Evolutionary conservation across 768 basidiomycete species (phyloP), one percentile per base, ranked within the genome.

Genomic region (Omphalotus guepiniiformis): DNA sequence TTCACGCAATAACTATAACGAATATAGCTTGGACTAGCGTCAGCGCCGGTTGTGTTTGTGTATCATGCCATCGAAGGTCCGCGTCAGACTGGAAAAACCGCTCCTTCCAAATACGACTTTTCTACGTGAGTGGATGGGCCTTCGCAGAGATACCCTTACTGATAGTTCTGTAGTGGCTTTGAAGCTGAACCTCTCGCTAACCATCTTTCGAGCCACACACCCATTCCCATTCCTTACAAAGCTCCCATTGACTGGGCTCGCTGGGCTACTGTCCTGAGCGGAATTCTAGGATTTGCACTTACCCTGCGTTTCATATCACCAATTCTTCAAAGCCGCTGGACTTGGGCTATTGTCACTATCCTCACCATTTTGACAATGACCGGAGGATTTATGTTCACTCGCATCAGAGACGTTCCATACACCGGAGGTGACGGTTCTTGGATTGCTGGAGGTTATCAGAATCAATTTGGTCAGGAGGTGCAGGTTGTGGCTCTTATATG

Each of bases 381-480:
- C 18, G 83, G 86, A 7, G 96, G 96, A 6, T 88, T 82, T 72
- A 99, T 99, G 96, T 99, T 95, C 69, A 88, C 88, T 49, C 87
- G 85, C 53, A 99, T 99, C 56, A 84, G 95, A 52, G 76, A 75
- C 26, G 75, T 76, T 39, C 93, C 92, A 2, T 92, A 79, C 60
- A 71, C 69, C 19, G 81, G 79, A 23, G 69, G 71, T 0, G 74
- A 79, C 47, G 82, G 84, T 19, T 70, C 76, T 40, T 93, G 92
- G 87, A 85, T 99, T 57, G 88, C 93, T 7, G 75, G 69, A 8
- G 95, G 95, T 4, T 97, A 83, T 68, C 84, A 85, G 62, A 92
- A 83, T 56, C 93, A 96, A 65, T 88, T 78, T 60, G 95, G 94
- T 6, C 86, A 94, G 63, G 96, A 99, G 70, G 88, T 87, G 15